Evolutionary conservation across 805 yeast species (phyloP).

Genomic region (Kuraishia cidri): DNA sequence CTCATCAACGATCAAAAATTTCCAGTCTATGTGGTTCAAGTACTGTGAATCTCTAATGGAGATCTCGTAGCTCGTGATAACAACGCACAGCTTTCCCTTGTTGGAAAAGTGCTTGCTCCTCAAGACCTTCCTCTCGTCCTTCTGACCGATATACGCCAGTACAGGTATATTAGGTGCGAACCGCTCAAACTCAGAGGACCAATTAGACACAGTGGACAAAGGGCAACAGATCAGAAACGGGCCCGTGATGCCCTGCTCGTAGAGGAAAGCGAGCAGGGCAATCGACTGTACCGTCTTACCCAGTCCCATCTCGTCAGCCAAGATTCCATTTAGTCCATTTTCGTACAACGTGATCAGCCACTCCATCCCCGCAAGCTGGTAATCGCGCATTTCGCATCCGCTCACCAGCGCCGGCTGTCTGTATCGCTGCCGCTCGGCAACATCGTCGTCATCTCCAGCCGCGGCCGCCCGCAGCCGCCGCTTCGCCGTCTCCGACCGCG

Average conservation of each 20-base stretch:
- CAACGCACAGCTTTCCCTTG: slow-evolving; percentile 31
- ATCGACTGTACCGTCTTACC: slow-evolving; percentile 92
- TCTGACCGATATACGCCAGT: slow-evolving; percentile 56
- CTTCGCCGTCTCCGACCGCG: slow-evolving; percentile 13
- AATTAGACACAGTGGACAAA: slow-evolving; percentile 75
- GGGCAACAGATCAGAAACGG: slow-evolving; percentile 80
- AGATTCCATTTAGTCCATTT: slow-evolving; percentile 89
- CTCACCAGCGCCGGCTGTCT: slow-evolving; percentile 46
- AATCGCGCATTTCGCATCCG: slow-evolving; percentile 63
- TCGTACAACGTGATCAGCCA: slow-evolving; percentile 87
- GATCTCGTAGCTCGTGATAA: slow-evolving; percentile 79
- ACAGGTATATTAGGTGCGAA: slow-evolving; percentile 69
- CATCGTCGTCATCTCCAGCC: not conserved
- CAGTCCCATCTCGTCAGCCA: slow-evolving; percentile 97
- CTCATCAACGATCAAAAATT: slow-evolving; percentile 85
- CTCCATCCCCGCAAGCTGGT: slow-evolving; percentile 84
- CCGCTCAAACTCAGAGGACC: slow-evolving; percentile 64
- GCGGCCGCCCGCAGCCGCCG: slow-evolving; percentile 10
- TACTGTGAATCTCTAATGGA: slow-evolving; percentile 58
- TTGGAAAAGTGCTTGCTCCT: slow-evolving; percentile 17
- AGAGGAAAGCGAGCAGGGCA: slow-evolving; percentile 62
- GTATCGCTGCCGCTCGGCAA: slow-evolving; percentile 7
- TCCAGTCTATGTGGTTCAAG: slow-evolving; percentile 57
- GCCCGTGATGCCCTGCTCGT: slow-evolving; percentile 72
- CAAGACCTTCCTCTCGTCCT: slow-evolving; percentile 41